Percentiles rank a stretch among this genome's conserved stretches.
Evolutionary conservation across 495 filamentous ascomycete species (phyloP).

Genomic region (Penicillium turbatum): DNA sequence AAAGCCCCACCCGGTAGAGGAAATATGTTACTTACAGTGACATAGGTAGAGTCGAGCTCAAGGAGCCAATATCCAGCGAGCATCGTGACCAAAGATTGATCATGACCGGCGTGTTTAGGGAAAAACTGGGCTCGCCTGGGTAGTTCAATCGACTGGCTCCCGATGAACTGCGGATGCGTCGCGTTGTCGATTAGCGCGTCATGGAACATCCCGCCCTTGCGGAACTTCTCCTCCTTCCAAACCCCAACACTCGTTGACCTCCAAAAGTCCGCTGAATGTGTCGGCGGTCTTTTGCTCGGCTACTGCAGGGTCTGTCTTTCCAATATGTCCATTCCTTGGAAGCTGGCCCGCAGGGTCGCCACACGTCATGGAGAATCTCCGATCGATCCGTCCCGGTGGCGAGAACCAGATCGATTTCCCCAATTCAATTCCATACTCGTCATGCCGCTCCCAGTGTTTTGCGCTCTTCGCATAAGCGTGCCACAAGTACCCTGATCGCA

Average conservation of each 20-base stretch:
- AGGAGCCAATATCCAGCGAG: too few relatives aligned
- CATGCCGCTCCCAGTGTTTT: slow-evolving; percentile 12
- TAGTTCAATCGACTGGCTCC: too few relatives aligned
- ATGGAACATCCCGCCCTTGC: slow-evolving; percentile 11
- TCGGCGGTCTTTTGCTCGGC: slow-evolving; percentile 23
- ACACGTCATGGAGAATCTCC: slow-evolving; percentile 24
- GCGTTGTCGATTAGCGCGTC: slow-evolving; percentile 16
- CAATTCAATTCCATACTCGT: slow-evolving; percentile 15
- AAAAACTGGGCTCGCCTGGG: too few relatives aligned
- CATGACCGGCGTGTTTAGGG: too few relatives aligned
- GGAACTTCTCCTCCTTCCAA: background rate
- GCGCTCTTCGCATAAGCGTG: background rate
- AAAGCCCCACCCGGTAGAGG: too few relatives aligned
- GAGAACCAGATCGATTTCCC: slow-evolving; percentile 20
- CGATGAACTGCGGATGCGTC: slow-evolving; percentile 4
- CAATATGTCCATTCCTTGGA: slow-evolving; percentile 33
- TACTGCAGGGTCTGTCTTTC: slow-evolving; percentile 25
- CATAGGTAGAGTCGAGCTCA: too few relatives aligned
- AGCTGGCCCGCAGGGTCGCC: slow-evolving; percentile 27
- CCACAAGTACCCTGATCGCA: background rate
- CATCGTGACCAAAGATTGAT: too few relatives aligned
- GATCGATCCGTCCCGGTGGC: slow-evolving; percentile 31
- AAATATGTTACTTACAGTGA: too few relatives aligned
- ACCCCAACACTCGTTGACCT: background rate
- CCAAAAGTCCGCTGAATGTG: slow-evolving; percentile 34